Percentiles rank a stretch among this genome's conserved stretches.
These are phyloP conservation scores for Vanrija humicola DNA, from an alignment of 1,284 basidiomycete genomes.

Conservation along the genomic window DNA sequence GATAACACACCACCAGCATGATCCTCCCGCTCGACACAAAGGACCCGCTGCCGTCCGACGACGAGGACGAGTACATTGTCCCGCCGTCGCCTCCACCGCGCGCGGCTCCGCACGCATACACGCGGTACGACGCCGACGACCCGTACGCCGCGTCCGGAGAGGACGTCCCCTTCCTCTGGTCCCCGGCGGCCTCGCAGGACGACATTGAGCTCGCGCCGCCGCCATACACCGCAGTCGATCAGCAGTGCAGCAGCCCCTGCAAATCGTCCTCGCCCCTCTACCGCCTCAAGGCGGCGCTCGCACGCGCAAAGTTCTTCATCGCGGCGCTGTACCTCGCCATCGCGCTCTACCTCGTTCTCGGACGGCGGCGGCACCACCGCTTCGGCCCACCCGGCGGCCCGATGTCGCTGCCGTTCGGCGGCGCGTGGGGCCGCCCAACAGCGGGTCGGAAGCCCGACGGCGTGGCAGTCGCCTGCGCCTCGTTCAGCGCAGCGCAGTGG, in stretches of 20 bases:
- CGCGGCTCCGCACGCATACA: neutral
- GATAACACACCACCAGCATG: conserved; percentile 2
- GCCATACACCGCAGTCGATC: neutral
- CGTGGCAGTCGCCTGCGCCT: neutral
- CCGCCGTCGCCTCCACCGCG: neutral
- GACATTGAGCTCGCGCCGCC: neutral
- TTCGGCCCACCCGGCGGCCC: neutral
- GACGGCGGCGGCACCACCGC: neutral
- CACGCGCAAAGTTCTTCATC: too few species aligned
- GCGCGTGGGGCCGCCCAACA: too few species aligned
- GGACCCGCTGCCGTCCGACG: conserved; percentile 13
- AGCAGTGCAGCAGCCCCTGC: too few species aligned
- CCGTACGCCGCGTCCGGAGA: neutral
- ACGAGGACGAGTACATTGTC: conserved; percentile 18
- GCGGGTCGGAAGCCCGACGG: too few species aligned
- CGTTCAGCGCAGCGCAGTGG: neutral
- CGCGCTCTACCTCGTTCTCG: neutral
- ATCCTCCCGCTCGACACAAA: conserved; percentile 23
- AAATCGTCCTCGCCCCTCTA: too few species aligned
- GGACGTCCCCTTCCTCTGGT: neutral
- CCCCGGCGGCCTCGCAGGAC: neutral
- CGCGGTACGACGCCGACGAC: neutral
- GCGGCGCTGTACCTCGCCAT: neutral
- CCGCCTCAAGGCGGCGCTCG: too few species aligned
- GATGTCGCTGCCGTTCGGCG: too few species aligned